phyloP scores from a whole-genome alignment of 768 basidiomycete genomes.

The Tremella yokohamensis region DNA sequence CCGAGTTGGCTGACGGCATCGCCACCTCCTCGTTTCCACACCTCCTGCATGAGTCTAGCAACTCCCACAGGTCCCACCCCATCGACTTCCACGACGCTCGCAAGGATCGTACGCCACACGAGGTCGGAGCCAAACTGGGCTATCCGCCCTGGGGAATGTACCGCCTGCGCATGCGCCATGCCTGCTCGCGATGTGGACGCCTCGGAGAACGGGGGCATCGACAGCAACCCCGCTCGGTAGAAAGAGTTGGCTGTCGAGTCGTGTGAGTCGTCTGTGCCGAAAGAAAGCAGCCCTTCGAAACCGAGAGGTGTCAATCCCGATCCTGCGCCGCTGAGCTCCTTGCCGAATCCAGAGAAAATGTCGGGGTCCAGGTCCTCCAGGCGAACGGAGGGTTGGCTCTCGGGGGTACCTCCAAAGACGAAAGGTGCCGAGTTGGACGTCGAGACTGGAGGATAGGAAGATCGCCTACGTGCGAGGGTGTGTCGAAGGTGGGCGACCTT shows the following conservation, averaged over 20 bases:
- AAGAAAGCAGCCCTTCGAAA: not conserved
- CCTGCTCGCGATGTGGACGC: too few species aligned
- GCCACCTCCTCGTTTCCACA: slow-evolving; percentile 42
- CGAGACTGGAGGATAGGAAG: not conserved
- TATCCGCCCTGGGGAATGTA: slow-evolving; percentile 8
- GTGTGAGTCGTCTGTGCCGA: not conserved
- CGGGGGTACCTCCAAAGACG: slow-evolving; percentile 3
- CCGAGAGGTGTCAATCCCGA: not conserved
- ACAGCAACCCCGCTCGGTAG: not conserved
- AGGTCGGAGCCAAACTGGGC: slow-evolving; percentile 30
- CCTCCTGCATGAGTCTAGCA: slow-evolving; percentile 32
- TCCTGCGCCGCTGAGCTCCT: not conserved
- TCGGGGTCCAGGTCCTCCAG: not conserved
- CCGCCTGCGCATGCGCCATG: not conserved
- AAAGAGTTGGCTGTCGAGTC: not conserved
- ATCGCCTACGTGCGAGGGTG: not conserved
- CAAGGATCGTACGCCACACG: slow-evolving; percentile 40
- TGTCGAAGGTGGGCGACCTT: not conserved
- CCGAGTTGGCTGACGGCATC: slow-evolving; percentile 32
- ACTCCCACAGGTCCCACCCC: slow-evolving; percentile 37
- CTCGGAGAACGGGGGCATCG: not conserved
- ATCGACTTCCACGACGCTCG: slow-evolving; percentile 40
- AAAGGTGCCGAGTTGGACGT: not conserved
- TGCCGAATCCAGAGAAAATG: slow-evolving; percentile 1
- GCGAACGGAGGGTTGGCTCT: not conserved